Evolutionary conservation across 352 stramenopile genomes (phyloP), one percentile per base, ranked within the genome.

Genomic region (Pythium grandisporangium): DNA sequence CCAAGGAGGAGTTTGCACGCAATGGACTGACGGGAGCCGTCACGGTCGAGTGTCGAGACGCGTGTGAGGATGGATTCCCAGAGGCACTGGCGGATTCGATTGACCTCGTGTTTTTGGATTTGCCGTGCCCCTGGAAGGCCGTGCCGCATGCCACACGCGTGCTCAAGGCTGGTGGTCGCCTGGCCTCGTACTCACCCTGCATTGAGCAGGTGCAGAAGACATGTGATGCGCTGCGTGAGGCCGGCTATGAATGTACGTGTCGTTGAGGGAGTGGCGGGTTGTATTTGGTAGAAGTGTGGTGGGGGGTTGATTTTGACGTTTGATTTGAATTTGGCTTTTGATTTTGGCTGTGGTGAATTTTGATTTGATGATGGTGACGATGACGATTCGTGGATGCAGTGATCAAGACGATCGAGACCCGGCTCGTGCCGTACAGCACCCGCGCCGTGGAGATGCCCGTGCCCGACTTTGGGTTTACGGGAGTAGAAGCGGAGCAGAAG

Each of bases 151-250:
- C 95, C 1, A 74, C 82, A 32, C 73, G 93, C 58, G 84, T 90
- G 58, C 70, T 99, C 26, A 97, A 97, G 63, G 70, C 86, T 29
- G 89, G 87, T 50, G 92, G 84, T 13, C 72, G 77, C 34, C 84
- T 99, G 38, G 96, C 93, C 34, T 97, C 81, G 21, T 99, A 99
- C 70, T 98, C 86, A 43, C 97, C 97, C 4, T 99, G 97, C 60
- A 97, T 99, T 39, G 97, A 99, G 69, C 97, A 99, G 62, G 96
- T 98, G 22, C 92, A 98, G 62, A 88, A 90, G 50, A 93, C 81
- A 6, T 89, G 66, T 38, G 76, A 69, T 22, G 71, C 65, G 11
- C 53, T 96, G 22, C 58, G 71, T 6, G 64, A 81, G 25, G 65
- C 76, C 20, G 80, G 84, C 34, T 95, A 93, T 61, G 81, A 93